A percentile compares a stretch with the other conserved stretches of the same genome.
phyloP scores from a whole-genome alignment of 768 basidiomycete species.

The Termitomyces sp. region DNA sequence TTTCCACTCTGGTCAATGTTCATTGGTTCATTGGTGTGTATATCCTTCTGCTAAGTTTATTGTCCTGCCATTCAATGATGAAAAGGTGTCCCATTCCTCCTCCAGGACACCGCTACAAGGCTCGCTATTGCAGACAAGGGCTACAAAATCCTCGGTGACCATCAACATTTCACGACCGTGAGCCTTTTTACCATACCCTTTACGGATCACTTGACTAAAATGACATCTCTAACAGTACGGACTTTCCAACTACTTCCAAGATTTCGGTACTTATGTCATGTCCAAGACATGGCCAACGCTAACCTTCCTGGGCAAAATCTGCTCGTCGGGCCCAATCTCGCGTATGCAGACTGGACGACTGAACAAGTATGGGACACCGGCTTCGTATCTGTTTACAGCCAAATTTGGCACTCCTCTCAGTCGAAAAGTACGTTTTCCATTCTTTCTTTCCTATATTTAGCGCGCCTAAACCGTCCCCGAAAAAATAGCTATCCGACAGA shows the following conservation, averaged over 20 bases:
- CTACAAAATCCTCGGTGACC: too few relatives aligned
- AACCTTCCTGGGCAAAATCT: too few relatives aligned
- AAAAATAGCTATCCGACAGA: conserved; percentile 47
- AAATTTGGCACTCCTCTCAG: conserved; percentile 31
- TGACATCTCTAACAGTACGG: conserved; percentile 25
- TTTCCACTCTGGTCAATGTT: conserved; percentile 55
- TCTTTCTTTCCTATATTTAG: conserved; percentile 8
- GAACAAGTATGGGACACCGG: too few relatives aligned
- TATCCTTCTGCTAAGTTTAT: neutral
- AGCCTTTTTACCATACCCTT: neutral
- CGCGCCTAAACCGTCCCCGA: conserved; percentile 18
- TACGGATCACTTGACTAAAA: neutral
- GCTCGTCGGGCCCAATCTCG: too few relatives aligned
- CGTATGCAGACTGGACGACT: too few relatives aligned
- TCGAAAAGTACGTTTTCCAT: too few relatives aligned
- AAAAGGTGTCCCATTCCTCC: conserved; percentile 46
- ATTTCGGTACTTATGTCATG: conserved; percentile 39
- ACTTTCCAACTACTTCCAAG: conserved; percentile 42
- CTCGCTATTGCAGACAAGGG: too few relatives aligned
- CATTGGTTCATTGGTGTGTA: conserved; percentile 58
- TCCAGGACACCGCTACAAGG: conserved; percentile 58
- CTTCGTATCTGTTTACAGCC: conserved; percentile 31
- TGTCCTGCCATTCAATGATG: too few relatives aligned
- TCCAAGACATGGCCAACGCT: conserved; percentile 29
- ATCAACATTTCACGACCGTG: conserved; percentile 30